Evolutionary conservation across 2,329 filamentous ascomycete species (phyloP).

Genomic region (Malbranchea zuffiana): DNA sequence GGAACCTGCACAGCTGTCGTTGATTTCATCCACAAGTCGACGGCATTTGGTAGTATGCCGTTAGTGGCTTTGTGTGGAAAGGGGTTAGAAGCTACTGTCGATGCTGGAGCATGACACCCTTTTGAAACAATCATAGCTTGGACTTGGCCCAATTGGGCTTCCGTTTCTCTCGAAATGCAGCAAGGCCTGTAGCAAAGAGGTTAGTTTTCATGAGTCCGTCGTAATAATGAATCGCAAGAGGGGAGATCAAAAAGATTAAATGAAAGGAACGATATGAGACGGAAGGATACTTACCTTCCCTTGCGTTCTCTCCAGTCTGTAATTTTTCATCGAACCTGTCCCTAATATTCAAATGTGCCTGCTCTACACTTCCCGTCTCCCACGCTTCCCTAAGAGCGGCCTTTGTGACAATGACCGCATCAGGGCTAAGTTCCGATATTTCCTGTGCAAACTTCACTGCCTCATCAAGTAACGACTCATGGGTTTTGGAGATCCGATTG

Average conservation of each 20-base stretch:
- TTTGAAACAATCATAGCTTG: too few species aligned
- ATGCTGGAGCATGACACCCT: too few species aligned
- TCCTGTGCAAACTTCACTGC: conserved; percentile 50
- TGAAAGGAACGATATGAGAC: background rate
- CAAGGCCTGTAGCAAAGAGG: conserved; percentile 45
- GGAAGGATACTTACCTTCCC: conserved; percentile 63
- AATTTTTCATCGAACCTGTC: conserved; percentile 70
- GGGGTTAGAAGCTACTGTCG: too few species aligned
- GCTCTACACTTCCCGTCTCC: conserved; percentile 54
- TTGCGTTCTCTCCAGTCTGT: conserved; percentile 67
- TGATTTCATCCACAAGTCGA: too few species aligned
- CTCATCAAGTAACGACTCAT: conserved; percentile 69
- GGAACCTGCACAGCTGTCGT: too few species aligned
- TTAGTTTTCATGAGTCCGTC: conserved; percentile 1
- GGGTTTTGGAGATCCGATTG: conserved; percentile 51
- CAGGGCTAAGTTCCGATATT: conserved; percentile 56
- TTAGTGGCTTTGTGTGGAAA: too few species aligned
- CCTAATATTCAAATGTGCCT: conserved; percentile 67
- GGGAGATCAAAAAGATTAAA: background rate
- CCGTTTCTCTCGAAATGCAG: conserved; percentile 82
- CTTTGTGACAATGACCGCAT: conserved; percentile 60
- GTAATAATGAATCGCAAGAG: background rate
- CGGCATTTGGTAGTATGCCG: too few species aligned
- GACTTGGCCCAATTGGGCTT: conserved; percentile 70
- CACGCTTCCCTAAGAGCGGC: conserved; percentile 59